These are phyloP conservation scores for Microbotryum lychnidis-dioicae DNA, from an alignment of 1,284 basidiomycete genomes.

Conservation along the genomic window DNA sequence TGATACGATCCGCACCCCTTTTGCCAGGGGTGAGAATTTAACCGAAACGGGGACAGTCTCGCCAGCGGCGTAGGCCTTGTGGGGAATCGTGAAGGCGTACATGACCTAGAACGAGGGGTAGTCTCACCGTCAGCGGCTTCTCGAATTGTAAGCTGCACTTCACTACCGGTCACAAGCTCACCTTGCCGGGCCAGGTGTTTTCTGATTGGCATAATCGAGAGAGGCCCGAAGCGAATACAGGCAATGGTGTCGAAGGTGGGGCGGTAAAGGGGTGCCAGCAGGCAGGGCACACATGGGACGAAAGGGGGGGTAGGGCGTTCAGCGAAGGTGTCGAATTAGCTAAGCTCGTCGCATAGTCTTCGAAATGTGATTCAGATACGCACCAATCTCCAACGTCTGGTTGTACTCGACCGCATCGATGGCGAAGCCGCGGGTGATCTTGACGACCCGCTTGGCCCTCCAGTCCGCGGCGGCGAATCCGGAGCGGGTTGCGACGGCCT, in stretches of 20 bases:
- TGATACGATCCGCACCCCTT: conserved; percentile 65
- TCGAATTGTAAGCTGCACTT: neutral
- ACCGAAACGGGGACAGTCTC: conserved; percentile 70
- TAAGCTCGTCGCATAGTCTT: neutral
- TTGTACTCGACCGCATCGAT: conserved; percentile 84
- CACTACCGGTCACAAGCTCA: conserved; percentile 61
- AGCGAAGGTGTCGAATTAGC: neutral
- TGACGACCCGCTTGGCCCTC: conserved; percentile 54
- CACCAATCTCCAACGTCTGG: conserved; percentile 68
- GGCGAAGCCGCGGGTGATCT: conserved; percentile 63
- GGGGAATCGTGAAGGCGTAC: conserved; percentile 51
- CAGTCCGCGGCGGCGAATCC: conserved; percentile 59
- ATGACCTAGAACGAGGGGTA: conserved; percentile 25
- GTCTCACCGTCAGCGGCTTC: no score
- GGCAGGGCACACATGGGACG: no score
- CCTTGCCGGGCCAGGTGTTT: conserved; percentile 91
- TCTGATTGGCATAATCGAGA: conserved; percentile 43
- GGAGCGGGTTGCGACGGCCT: conserved; percentile 66
- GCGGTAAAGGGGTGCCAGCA: no score
- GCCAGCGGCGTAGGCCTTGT: conserved; percentile 84
- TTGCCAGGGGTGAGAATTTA: conserved; percentile 77
- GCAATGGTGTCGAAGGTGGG: no score
- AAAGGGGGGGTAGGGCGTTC: no score
- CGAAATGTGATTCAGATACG: neutral
- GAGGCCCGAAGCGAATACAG: no score